Evolutionary conservation across 2,329 filamentous ascomycete species (phyloP).

Genomic region (Cercospora sojina): DNA sequence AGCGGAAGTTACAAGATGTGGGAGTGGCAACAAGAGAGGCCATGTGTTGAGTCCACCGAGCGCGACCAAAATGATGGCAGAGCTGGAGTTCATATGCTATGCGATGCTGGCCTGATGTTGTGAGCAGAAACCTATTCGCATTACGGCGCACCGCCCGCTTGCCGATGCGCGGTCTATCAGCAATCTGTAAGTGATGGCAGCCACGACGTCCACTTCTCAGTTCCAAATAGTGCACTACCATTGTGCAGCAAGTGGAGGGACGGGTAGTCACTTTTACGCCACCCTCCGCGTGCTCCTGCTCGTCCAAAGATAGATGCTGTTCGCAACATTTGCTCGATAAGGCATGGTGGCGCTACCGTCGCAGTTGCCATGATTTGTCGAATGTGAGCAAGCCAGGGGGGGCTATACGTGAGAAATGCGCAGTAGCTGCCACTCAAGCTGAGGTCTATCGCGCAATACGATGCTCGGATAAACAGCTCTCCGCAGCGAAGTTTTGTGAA

Average conservation of each 20-base stretch:
- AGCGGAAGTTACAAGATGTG: not conserved
- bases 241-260: not conserved
- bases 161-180: not conserved
- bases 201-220: not conserved
- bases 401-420: not conserved
- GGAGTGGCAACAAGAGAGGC: not conserved
- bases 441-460: not conserved
- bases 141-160: not conserved
- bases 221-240: not conserved
- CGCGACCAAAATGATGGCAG: not conserved
- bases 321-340: not conserved
- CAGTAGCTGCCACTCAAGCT: not conserved
- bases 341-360: not conserved
- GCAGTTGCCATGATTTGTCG: not conserved
- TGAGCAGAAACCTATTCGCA: not conserved
- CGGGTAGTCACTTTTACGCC: not conserved
- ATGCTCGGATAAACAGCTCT: not conserved
- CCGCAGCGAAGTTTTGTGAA: not conserved
- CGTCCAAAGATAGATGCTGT: not conserved
- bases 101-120: not conserved
- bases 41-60: not conserved
- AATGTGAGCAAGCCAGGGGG: not conserved
- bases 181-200: not conserved
- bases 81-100: not conserved
- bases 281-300: not conserved